Evolutionary conservation across 371 early-diverging fungal genomes (phyloP).

Genomic region (Zychaea mexicana): DNA sequence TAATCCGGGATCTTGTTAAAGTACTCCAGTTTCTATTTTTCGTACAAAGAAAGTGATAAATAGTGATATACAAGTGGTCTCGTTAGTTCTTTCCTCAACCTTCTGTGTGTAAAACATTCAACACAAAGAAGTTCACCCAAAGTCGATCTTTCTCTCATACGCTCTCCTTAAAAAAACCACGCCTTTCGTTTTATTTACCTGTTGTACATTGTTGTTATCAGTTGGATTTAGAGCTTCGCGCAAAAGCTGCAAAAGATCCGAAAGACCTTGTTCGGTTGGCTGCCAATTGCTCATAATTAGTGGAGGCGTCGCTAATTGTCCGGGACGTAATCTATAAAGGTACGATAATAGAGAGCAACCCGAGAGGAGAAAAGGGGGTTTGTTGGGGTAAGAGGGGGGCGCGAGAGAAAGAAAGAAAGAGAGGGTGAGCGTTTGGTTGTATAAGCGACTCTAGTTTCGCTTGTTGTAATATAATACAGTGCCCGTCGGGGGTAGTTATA

Average conservation of each 20-base stretch:
- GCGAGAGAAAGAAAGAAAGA: not conserved
- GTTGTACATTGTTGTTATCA: constrained; percentile 43
- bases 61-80: too few relatives aligned
- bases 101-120: too few relatives aligned
- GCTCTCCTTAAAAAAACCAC: not conserved
- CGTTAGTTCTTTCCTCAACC: too few relatives aligned
- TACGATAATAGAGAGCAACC: not conserved
- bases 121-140: too few relatives aligned
- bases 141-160: too few relatives aligned
- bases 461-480: too few relatives aligned
- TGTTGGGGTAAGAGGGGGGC: not conserved
- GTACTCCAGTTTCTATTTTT: constrained; percentile 85
- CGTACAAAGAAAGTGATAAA: not conserved
- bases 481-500: too few relatives aligned
- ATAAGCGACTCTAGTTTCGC: too few relatives aligned
- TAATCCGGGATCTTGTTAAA: constrained; percentile 88
- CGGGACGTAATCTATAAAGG: not conserved
- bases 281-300: constrained; percentile 49
- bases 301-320: constrained; percentile 1
- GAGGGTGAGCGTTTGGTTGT: not conserved
- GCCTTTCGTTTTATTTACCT: too few relatives aligned
- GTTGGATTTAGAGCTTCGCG: constrained; percentile 51
- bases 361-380: not conserved
- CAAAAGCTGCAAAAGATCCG: constrained; percentile 48
- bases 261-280: constrained; percentile 52